Conservation (phyloP, 2,329 filamentous ascomycete genomes). For the Acrocalymma vagum region DNA sequence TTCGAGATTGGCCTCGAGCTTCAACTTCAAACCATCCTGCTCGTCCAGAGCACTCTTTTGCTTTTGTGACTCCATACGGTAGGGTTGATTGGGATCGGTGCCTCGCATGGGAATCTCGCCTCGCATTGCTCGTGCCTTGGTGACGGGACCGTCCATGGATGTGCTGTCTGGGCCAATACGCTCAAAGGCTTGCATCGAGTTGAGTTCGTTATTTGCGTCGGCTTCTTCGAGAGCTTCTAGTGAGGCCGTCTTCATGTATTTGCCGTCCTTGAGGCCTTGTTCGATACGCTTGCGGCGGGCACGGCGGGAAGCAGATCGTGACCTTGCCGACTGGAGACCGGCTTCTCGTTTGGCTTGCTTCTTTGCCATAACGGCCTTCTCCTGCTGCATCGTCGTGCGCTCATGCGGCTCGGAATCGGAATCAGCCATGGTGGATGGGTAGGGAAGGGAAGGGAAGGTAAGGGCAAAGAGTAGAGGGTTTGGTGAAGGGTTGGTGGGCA, state of each 20-base stretch:
- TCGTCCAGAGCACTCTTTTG: constrained; percentile 58
- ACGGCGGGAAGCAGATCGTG: constrained; percentile 56
- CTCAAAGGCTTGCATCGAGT: constrained; percentile 61
- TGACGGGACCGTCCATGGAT: constrained; percentile 65
- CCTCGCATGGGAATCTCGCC: constrained; percentile 64
- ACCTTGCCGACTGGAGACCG: constrained; percentile 52
- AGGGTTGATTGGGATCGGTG: constrained; percentile 60
- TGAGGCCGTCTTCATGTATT: constrained; percentile 60
- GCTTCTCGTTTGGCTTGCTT: constrained; percentile 49
- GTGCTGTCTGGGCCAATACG: constrained; percentile 64
- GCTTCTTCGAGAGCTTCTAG: constrained; percentile 61
- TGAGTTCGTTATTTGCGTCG: constrained; percentile 58
- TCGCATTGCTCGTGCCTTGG: constrained; percentile 60
- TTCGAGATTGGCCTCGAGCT: constrained; percentile 80
- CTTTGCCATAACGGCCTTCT: constrained; percentile 54
- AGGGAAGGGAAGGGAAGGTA: constrained; percentile 6
- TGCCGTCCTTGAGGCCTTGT: constrained; percentile 55
- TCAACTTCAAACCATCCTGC: constrained; percentile 73
- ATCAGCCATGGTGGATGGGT: constrained; percentile 41
- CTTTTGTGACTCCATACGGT: constrained; percentile 50
- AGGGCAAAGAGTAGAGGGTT: constrained; percentile 11
- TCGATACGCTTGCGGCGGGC: constrained; percentile 57
- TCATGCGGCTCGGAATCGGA: constrained; percentile 46
- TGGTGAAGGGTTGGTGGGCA: constrained; percentile 8
- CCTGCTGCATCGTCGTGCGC: constrained; percentile 56